Percentiles rank a stretch among this genome's conserved stretches.
phyloP scores from a whole-genome alignment of 2,329 filamentous ascomycete genomes.

The Neoscytalidium dimidiatum region DNA sequence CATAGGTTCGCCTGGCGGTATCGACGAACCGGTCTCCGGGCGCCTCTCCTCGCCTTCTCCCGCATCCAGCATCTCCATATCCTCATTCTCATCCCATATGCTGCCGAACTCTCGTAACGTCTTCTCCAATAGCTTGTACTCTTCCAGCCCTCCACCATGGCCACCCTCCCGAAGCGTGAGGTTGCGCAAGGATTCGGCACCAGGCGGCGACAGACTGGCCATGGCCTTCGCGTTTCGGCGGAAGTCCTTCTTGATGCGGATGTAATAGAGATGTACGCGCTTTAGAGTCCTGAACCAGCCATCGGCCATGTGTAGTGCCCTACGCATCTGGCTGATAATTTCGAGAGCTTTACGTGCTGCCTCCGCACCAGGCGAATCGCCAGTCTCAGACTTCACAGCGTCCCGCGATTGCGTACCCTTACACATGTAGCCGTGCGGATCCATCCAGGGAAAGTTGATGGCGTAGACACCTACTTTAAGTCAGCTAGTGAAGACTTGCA shows the following conservation, averaged over 20 bases:
- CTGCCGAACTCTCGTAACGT: constrained; percentile 38
- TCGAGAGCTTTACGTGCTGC: constrained; percentile 53
- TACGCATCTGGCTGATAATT: constrained; percentile 55
- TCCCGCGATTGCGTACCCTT: constrained; percentile 22
- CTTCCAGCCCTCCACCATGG: constrained; percentile 45
- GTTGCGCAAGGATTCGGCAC: constrained; percentile 33
- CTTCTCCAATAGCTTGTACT: constrained; percentile 51
- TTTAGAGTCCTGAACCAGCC: constrained; percentile 58
- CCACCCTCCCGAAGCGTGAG: constrained; percentile 41
- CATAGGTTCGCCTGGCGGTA: not conserved
- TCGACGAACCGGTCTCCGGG: constrained; percentile 22
- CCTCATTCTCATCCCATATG: constrained; percentile 30
- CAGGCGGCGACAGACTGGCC: constrained; percentile 29
- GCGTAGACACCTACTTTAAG: constrained; percentile 59
- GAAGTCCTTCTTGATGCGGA: constrained; percentile 54
- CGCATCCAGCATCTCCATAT: constrained; percentile 34
- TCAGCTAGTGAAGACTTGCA: constrained; percentile 17
- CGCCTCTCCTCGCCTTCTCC: constrained; percentile 27
- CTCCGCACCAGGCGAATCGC: constrained; percentile 33
- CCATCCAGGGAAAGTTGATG: constrained; percentile 69
- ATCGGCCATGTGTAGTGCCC: constrained; percentile 58
- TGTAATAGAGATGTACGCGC: constrained; percentile 57
- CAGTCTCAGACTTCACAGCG: constrained; percentile 14
- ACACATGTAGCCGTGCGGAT: constrained; percentile 58
- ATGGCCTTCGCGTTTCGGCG: constrained; percentile 33